Conservation (phyloP, 2,329 filamentous ascomycete species). For the Blumeria hordei region DNA sequence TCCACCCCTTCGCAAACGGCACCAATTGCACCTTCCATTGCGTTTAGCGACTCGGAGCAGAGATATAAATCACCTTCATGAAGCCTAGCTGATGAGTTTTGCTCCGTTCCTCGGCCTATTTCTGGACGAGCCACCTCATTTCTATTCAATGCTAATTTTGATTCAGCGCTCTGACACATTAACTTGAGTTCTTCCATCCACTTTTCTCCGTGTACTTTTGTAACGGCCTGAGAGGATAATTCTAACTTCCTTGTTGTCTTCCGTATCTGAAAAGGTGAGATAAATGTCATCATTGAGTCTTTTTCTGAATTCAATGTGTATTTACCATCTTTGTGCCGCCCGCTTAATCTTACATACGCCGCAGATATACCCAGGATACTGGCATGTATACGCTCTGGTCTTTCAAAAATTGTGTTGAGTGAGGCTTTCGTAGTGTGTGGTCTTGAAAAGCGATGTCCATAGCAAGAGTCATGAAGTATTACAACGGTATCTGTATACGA, state of each 20-base stretch:
- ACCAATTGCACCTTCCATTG: conserved; percentile 75
- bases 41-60: conserved; percentile 61
- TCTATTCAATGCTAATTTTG: conserved; percentile 49
- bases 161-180: conserved; percentile 64
- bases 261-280: conserved; percentile 58
- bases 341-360: conserved; percentile 78
- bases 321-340: conserved; percentile 46
- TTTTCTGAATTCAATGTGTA: conserved; percentile 41
- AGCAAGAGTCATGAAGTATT: conserved; percentile 78
- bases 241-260: conserved; percentile 52
- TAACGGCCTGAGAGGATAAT: conserved; percentile 53
- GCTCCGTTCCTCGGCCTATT: conserved; percentile 26
- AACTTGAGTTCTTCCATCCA: conserved; percentile 84
- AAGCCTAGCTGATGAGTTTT: conserved; percentile 24
- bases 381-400: conserved; percentile 75
- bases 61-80: conserved; percentile 85
- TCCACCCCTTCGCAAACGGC: conserved; percentile 89
- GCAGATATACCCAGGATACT: conserved; percentile 58
- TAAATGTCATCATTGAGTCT: conserved; percentile 25
- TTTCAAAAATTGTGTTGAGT: conserved; percentile 67
- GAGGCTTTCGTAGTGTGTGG: conserved; percentile 49
- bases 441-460: conserved; percentile 75
- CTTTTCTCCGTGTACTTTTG: conserved; percentile 68
- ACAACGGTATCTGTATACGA: conserved; percentile 41
- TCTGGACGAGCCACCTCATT: conserved; percentile 55